Evolutionary conservation across 768 basidiomycete species (phyloP).

Genomic region (Kwoniella dendrophila): DNA sequence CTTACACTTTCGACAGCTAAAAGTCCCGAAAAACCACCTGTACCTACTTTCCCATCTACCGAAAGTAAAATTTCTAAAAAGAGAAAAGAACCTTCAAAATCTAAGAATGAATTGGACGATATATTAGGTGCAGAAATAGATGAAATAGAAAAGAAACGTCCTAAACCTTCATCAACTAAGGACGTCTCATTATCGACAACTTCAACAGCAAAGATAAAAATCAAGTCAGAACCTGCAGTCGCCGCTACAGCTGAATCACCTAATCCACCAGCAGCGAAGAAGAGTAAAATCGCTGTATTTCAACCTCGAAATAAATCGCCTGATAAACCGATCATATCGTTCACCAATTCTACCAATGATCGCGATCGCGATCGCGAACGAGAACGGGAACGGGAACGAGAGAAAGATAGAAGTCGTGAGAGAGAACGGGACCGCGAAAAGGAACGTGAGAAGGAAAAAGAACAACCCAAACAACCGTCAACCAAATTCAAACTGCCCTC

Average conservation of each 20-base stretch:
- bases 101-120: constrained; percentile 44
- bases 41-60: constrained; percentile 26
- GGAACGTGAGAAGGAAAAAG: too few relatives aligned
- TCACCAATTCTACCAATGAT: not conserved
- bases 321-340: constrained; percentile 60
- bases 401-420: too few relatives aligned
- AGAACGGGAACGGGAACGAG: too few relatives aligned
- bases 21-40: constrained; percentile 33
- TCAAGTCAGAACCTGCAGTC: too few relatives aligned
- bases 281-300: constrained; percentile 61
- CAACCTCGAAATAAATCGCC: constrained; percentile 55
- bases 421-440: too few relatives aligned
- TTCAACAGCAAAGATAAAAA: too few relatives aligned
- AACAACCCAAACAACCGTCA: too few relatives aligned
- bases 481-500: constrained; percentile 4
- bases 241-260: constrained; percentile 5
- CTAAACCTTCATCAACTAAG: constrained; percentile 2
- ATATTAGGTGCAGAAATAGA: constrained; percentile 53
- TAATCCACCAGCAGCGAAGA: constrained; percentile 60
- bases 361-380: too few relatives aligned
- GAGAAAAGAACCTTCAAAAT: constrained; percentile 32
- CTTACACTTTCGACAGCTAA: not conserved
- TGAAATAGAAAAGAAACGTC: constrained; percentile 47
- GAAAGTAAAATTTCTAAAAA: constrained; percentile 21
- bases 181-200: too few relatives aligned